A percentile compares a stretch with the other conserved stretches of the same genome.
These are phyloP conservation scores for Daldinia decipiens DNA, from an alignment of 495 filamentous ascomycete genomes.

Conservation along the genomic window DNA sequence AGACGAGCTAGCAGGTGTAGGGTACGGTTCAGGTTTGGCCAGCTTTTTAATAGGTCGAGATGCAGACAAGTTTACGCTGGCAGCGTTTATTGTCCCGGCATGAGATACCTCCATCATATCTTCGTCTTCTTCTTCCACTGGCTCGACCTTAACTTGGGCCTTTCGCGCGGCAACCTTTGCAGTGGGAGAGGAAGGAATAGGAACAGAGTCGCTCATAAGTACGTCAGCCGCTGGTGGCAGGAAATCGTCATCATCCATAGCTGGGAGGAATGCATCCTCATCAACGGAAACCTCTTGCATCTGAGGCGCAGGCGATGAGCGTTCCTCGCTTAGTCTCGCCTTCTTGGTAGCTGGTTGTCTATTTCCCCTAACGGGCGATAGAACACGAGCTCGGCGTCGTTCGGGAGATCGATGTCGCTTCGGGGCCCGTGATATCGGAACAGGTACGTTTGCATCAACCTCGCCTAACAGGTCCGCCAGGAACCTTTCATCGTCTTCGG, in stretches of 20 bases:
- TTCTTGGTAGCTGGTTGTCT: conserved; percentile 60
- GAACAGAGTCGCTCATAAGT: conserved; percentile 77
- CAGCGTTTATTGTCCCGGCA: conserved; percentile 70
- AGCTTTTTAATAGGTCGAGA: conserved; percentile 82
- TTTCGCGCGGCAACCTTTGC: conserved; percentile 83
- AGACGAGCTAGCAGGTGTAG: conserved; percentile 79
- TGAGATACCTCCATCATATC: conserved; percentile 86
- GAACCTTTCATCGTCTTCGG: conserved; percentile 87
- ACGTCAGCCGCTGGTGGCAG: conserved; percentile 51
- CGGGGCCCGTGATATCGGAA: conserved; percentile 59
- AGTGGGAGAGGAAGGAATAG: conserved; percentile 85
- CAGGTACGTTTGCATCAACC: conserved; percentile 83
- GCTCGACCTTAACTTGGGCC: conserved; percentile 69
- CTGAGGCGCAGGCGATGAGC: conserved; percentile 58
- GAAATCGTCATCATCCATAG: conserved; percentile 66
- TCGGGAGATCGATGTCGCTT: conserved; percentile 76
- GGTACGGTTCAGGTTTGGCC: conserved; percentile 69
- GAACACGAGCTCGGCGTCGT: conserved; percentile 77
- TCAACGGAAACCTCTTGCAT: conserved; percentile 58
- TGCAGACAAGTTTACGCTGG: conserved; percentile 87
- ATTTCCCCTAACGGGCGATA: conserved; percentile 73
- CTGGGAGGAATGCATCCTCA: conserved; percentile 63
- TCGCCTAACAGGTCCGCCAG: conserved; percentile 85
- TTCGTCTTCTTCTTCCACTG: conserved; percentile 77
- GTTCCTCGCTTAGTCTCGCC: conserved; percentile 60